Conservation (phyloP, 225 moss, liverwort and hornwort genomes). For the Pseudisothecium myosuroides region DNA sequence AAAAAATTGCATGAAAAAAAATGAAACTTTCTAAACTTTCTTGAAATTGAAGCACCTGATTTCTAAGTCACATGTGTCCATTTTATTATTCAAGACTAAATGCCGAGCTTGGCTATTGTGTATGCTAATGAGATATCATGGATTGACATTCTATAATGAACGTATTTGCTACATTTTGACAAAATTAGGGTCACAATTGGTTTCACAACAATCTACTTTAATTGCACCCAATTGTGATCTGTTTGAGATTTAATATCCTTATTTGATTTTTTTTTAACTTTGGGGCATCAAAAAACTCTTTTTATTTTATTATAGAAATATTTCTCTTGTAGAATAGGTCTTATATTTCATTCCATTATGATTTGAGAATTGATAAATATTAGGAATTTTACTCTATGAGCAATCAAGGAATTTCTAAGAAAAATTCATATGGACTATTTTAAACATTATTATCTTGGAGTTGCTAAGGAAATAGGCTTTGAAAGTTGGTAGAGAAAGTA, state of each 20-base stretch:
- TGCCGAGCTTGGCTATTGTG: accelerated
- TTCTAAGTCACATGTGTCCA: neutral
- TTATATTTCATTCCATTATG: too few relatives aligned
- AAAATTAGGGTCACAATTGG: accelerated
- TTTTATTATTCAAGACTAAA: accelerated
- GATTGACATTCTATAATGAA: neutral
- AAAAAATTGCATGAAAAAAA: too few relatives aligned
- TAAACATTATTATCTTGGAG: neutral
- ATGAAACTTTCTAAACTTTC: accelerated
- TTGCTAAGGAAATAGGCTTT: neutral
- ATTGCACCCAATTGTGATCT: neutral
- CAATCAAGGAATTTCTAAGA: neutral
- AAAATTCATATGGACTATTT: neutral
- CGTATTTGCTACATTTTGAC: accelerated
- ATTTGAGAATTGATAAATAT: neutral
- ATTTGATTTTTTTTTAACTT: neutral
- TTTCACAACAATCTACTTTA: neutral
- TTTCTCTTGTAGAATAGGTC: accelerated
- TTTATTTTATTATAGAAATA: neutral
- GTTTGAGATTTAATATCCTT: neutral
- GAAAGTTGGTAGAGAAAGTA: neutral
- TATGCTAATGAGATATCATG: neutral
- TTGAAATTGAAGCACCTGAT: too few relatives aligned
- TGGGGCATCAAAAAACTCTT: accelerated
- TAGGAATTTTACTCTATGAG: too few relatives aligned